Evolutionary conservation across 2,329 filamentous ascomycete species (phyloP), one percentile per base, ranked within the genome.

Genomic region (Botrytis sinoallii): DNA sequence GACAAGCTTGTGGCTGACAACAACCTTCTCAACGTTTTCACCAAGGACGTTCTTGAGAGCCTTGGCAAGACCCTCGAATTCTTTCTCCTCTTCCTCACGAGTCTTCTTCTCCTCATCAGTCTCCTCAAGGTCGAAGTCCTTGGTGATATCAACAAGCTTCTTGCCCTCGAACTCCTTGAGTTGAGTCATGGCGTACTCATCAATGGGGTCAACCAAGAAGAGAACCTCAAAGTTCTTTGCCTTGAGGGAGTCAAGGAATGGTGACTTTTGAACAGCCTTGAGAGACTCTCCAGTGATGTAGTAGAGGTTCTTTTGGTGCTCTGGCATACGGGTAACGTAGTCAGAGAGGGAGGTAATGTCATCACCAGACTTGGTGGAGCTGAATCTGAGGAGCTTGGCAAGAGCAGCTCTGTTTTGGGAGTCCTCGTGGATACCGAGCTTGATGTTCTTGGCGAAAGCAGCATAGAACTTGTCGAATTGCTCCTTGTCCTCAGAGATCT

Each of bases 261-360:
- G 96, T 80, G 96, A 99, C 90, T 97, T 97, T 85, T 92, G 87
- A 79, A 99, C 96, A 79, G 96, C 96, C 91, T 98, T 98, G 88
- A 97, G 91, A 74, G 95, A 97, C 91, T 99, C 96, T 87, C 96
- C 96, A 77, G 96, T 99, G 90, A 99, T 99, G 93, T 98, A 99
- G 92, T 99, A 99, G 87, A 99, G 94, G 88, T 99, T 95, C 92
- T 98, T 98, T 92, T 99, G 96, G 90, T 98, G 95, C 90, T 98
- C 95, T 75, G 94, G 92, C 96, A 99, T 99, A 87, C 96, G 96
- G 79, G 96, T 98, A 84, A 98, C 89, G 86, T 99, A 99, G 92
- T 99, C 96, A 76, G 91, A 85, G 84, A 99, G 93, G 73, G 96
- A 99, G 80, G 95, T 98, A 83, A 88, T 86, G 88, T 99, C 96